These are phyloP conservation scores for Aphanoascus verrucosus DNA, from an alignment of 2,329 filamentous ascomycete species.

Conservation along the genomic window DNA sequence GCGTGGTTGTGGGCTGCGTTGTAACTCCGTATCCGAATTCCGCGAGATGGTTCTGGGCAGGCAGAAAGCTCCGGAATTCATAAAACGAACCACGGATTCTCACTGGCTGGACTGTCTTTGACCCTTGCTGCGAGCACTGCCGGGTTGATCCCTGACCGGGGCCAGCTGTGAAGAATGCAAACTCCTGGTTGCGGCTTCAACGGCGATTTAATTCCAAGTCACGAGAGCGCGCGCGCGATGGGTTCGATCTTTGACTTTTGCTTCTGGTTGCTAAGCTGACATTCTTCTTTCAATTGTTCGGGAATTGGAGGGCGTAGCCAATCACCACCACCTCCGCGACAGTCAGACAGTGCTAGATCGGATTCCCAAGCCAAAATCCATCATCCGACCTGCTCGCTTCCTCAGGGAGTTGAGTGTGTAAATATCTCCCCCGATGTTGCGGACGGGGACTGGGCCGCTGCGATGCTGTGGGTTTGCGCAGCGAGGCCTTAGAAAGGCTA, in stretches of 20 bases:
- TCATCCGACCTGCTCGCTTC: not conserved
- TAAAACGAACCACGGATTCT: not conserved
- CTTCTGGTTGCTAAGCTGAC: not conserved
- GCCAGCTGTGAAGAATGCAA: not conserved
- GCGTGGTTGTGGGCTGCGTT: not conserved
- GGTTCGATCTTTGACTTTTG: not conserved
- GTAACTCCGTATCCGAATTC: conserved; percentile 1
- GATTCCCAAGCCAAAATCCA: not conserved
- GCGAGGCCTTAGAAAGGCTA: conserved; percentile 10
- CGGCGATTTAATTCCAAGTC: not conserved
- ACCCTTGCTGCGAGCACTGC: not conserved
- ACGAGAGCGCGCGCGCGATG: not conserved
- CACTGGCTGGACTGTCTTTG: conserved; percentile 5
- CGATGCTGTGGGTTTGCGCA: conserved; percentile 8
- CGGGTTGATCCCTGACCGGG: not conserved
- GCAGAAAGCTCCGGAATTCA: conserved; percentile 3
- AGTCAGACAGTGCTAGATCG: not conserved
- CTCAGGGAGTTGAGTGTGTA: not conserved
- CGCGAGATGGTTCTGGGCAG: not conserved
- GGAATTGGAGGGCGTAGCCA: not conserved
- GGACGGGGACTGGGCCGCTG: not conserved
- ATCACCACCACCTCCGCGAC: not conserved
- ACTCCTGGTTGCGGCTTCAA: not conserved
- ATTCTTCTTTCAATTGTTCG: not conserved
- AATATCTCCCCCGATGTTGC: conserved; percentile 7